phyloP scores from a whole-genome alignment of 371 early-diverging fungal species.

The Mortierella sp. region DNA sequence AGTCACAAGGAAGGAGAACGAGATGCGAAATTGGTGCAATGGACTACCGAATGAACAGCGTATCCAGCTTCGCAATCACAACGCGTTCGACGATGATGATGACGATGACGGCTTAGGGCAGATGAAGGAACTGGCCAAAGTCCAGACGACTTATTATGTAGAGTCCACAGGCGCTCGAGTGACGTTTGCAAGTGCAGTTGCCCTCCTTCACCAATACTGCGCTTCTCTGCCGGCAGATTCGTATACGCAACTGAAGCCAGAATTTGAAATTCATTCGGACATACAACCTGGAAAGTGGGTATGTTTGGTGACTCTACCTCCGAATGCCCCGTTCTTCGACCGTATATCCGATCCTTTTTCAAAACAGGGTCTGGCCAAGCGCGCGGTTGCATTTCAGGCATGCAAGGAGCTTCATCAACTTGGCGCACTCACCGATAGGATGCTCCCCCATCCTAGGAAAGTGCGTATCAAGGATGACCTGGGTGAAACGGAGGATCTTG shows the following conservation, averaged over 20 bases:
- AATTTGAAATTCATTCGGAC: background rate
- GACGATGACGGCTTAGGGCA: conserved; percentile 18
- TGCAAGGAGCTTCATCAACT: conserved; percentile 70
- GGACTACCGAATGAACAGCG: conserved; percentile 11
- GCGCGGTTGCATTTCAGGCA: conserved; percentile 74
- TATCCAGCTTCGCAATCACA: background rate
- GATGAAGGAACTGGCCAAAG: conserved; percentile 12
- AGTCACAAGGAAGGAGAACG: conserved; percentile 60
- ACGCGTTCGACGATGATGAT: conserved; percentile 56
- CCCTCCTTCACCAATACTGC: conserved; percentile 19
- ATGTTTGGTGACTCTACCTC: conserved; percentile 71
- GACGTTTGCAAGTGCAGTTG: conserved; percentile 1
- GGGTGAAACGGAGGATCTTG: background rate
- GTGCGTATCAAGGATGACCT: background rate
- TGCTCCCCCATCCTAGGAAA: conserved; percentile 10
- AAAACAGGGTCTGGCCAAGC: conserved; percentile 74
- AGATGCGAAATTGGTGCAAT: conserved; percentile 65
- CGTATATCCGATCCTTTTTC: conserved; percentile 64
- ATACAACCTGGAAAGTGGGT: background rate
- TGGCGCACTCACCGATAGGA: conserved; percentile 63
- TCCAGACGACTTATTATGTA: conserved; percentile 11
- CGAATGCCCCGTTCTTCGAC: conserved; percentile 69
- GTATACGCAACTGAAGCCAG: conserved; percentile 12
- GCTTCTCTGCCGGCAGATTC: conserved; percentile 15
- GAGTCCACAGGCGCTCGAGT: conserved; percentile 27